Conservation (phyloP, 2,329 filamentous ascomycete species). For the Aspergillus eucalypticola region DNA sequence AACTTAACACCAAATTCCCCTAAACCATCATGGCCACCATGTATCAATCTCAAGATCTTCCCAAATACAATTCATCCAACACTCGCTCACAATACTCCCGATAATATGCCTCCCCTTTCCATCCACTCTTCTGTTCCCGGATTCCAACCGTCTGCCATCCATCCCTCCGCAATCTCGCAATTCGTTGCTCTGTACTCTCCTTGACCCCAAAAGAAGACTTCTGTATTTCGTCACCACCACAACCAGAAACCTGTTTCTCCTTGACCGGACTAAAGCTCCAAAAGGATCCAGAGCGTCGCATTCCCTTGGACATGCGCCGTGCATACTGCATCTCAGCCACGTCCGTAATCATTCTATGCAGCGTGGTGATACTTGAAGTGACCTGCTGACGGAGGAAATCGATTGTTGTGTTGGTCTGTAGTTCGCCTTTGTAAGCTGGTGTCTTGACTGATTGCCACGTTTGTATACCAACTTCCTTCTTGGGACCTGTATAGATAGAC, state of each 20-base stretch:
- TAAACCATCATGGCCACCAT: neutral
- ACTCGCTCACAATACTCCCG: neutral
- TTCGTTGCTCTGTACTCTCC: neutral
- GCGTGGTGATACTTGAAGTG: conserved; percentile 25
- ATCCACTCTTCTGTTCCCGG: neutral
- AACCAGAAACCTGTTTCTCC: no score
- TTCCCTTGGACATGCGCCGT: conserved; percentile 25
- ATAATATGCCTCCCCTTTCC: neutral
- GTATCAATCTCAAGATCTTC: neutral
- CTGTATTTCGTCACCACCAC: no score
- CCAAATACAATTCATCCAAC: neutral
- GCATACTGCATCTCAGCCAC: conserved; percentile 27
- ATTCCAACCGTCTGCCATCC: neutral
- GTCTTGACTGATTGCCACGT: no score
- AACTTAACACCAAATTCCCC: neutral
- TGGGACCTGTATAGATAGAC: no score
- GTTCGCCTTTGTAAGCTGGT: conserved; percentile 5
- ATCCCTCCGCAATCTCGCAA: neutral
- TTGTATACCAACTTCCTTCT: no score
- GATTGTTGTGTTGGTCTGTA: conserved; percentile 26
- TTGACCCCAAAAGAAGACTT: neutral
- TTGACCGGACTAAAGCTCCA: conserved; percentile 41
- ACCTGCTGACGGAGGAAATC: conserved; percentile 30
- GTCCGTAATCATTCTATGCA: conserved; percentile 30
- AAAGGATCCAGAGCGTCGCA: conserved; percentile 38